Percentiles rank a stretch among this genome's conserved stretches.
Evolutionary conservation across 1,284 basidiomycete genomes (phyloP).

Genomic region (Apiotrichum veenhuisii): DNA sequence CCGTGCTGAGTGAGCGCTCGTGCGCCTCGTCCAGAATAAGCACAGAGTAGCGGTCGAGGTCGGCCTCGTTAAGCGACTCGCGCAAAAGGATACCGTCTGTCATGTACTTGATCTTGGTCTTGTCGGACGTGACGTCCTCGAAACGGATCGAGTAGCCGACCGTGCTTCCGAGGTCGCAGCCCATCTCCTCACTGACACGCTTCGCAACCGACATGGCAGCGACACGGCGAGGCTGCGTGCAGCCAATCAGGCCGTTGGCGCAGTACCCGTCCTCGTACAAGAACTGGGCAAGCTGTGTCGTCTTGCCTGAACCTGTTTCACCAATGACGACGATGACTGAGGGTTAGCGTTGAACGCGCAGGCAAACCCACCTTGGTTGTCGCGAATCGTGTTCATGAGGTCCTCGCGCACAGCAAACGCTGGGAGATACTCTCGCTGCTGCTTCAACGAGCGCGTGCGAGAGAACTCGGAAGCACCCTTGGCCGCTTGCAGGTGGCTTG

Average conservation of each 20-base stretch:
- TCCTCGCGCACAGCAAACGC: constrained; percentile 98
- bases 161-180: constrained; percentile 75
- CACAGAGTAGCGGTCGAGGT: constrained; percentile 89
- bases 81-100: constrained; percentile 94
- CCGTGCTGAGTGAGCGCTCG: constrained; percentile 91
- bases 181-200: constrained; percentile 91
- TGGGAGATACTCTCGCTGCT: constrained; percentile 94
- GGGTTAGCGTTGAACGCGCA: not conserved
- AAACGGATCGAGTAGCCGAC: constrained; percentile 98
- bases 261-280: constrained; percentile 95
- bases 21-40: constrained; percentile 97
- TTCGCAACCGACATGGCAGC: constrained; percentile 99
- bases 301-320: constrained; percentile 94
- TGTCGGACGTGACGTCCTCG: constrained; percentile 87
- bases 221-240: constrained; percentile 94
- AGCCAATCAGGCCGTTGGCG: constrained; percentile 79
- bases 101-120: constrained; percentile 98
- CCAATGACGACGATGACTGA: constrained; percentile 88
- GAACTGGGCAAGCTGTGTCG: constrained; percentile 87
- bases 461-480: constrained; percentile 80
- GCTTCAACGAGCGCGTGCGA: constrained; percentile 75
- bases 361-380: constrained; percentile 76
- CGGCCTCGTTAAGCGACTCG: constrained; percentile 92
- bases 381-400: constrained; percentile 79
- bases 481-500: constrained; percentile 75